phyloP scores from a whole-genome alignment of 345 rosid species.

The Lagerstroemia speciosa region DNA sequence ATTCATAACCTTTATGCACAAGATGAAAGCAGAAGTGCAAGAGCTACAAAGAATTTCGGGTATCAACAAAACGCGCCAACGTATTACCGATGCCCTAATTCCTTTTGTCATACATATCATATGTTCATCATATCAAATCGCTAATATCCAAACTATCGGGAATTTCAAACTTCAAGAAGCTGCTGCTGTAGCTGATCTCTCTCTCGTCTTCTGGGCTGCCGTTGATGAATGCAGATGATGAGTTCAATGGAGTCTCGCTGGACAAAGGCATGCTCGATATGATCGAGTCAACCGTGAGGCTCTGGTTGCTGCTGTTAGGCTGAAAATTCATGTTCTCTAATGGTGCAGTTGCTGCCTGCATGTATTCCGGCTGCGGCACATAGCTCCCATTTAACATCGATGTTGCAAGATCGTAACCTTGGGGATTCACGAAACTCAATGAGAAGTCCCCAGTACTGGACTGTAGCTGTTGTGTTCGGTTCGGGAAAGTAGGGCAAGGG shows the following conservation, averaged over 20 bases:
- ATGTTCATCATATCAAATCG: constrained; percentile 54
- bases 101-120: neutral
- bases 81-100: neutral
- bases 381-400: constrained; percentile 9
- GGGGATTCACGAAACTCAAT: constrained; percentile 14
- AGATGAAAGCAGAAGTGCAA: neutral
- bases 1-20: neutral
- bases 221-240: constrained; percentile 39
- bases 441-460: constrained; percentile 14
- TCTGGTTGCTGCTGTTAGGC: constrained; percentile 17
- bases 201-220: constrained; percentile 56
- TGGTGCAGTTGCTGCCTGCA: constrained; percentile 1
- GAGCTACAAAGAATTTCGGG: constrained; percentile 12
- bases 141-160: constrained; percentile 56
- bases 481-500: constrained; percentile 10
- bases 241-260: constrained; percentile 39
- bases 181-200: constrained; percentile 60
- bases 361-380: constrained; percentile 16
- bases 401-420: constrained; percentile 16
- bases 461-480: constrained; percentile 24
- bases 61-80: constrained; percentile 15
- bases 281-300: constrained; percentile 42
- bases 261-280: constrained; percentile 52
- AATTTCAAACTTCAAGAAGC: constrained; percentile 64
- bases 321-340: constrained; percentile 27